Evolutionary conservation across 805 yeast genomes (phyloP).

Genomic region (Ogataea corticis): DNA sequence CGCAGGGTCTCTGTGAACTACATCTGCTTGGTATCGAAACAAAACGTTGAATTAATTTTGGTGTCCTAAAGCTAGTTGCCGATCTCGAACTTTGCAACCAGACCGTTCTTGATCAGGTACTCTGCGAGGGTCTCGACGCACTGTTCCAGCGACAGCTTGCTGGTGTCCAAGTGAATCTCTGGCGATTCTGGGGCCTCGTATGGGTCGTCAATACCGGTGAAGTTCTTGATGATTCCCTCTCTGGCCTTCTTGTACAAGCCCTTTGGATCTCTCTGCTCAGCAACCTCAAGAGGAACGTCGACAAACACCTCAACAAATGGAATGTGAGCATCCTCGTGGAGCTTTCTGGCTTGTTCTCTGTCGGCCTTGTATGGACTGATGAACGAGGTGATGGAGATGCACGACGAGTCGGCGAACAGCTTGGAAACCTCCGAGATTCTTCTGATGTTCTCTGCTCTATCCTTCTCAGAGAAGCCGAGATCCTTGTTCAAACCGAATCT

Average conservation of each 20-base stretch:
- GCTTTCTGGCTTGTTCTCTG: constrained; percentile 80
- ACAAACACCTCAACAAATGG: constrained; percentile 90
- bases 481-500: constrained; percentile 95
- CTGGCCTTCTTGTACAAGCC: constrained; percentile 96
- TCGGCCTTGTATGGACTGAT: constrained; percentile 89
- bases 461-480: constrained; percentile 87
- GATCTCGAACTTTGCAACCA: constrained; percentile 8
- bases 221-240: constrained; percentile 90
- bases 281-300: constrained; percentile 91
- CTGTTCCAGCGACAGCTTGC: constrained; percentile 72
- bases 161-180: constrained; percentile 79
- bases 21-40: too few species aligned
- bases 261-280: constrained; percentile 96
- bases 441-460: constrained; percentile 92
- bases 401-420: constrained; percentile 89
- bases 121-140: constrained; percentile 71
- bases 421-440: constrained; percentile 94
- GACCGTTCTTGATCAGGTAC: constrained; percentile 57
- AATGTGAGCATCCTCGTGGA: constrained; percentile 71
- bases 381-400: constrained; percentile 85
- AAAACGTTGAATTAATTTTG: too few species aligned
- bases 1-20: not conserved
- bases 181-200: constrained; percentile 89
- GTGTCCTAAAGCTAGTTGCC: too few species aligned
- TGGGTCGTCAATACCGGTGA: constrained; percentile 95